Conservation (phyloP, 768 basidiomycete species). For the Amanita phalloides region DNA sequence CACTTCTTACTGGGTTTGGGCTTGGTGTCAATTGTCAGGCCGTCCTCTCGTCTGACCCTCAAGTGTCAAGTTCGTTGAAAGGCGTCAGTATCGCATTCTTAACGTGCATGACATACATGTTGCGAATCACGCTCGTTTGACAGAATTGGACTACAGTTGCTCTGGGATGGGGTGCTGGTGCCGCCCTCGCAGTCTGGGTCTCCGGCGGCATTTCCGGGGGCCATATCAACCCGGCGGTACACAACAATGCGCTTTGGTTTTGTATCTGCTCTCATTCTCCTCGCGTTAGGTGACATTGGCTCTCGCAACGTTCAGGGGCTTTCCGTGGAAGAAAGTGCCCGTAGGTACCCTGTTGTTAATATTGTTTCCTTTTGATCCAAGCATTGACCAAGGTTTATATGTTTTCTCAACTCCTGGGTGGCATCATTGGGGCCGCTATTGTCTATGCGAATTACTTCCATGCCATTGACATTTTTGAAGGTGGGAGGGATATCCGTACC, state of each 20-base stretch:
- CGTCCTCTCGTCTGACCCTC: conserved; percentile 33
- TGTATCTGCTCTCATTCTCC: not conserved
- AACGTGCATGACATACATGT: not conserved
- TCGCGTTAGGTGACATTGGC: conserved; percentile 53
- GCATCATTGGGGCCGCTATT: conserved; percentile 45
- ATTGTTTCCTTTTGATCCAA: not conserved
- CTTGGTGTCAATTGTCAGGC: conserved; percentile 48
- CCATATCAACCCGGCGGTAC: conserved; percentile 64
- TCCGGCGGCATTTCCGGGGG: conserved; percentile 60
- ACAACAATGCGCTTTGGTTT: conserved; percentile 9
- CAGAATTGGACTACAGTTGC: conserved; percentile 3
- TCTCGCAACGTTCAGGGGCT: conserved; percentile 56
- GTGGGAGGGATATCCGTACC: conserved; percentile 41
- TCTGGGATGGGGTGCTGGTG: conserved; percentile 49
- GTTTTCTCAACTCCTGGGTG: conserved; percentile 56
- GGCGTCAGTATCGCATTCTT: conserved; percentile 35
- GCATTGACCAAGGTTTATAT: conserved; percentile 30
- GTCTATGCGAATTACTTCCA: conserved; percentile 62
- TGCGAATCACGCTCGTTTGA: not conserved
- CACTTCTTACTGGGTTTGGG: conserved; percentile 50
- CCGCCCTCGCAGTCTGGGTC: conserved; percentile 61
- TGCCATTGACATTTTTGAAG: conserved; percentile 58
- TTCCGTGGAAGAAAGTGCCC: conserved; percentile 78
- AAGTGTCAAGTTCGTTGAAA: conserved; percentile 35
- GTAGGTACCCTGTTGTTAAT: conserved; percentile 12